Conservation (phyloP, 2,329 filamentous ascomycete species). For the Hymenoscyphus fructigenus region DNA sequence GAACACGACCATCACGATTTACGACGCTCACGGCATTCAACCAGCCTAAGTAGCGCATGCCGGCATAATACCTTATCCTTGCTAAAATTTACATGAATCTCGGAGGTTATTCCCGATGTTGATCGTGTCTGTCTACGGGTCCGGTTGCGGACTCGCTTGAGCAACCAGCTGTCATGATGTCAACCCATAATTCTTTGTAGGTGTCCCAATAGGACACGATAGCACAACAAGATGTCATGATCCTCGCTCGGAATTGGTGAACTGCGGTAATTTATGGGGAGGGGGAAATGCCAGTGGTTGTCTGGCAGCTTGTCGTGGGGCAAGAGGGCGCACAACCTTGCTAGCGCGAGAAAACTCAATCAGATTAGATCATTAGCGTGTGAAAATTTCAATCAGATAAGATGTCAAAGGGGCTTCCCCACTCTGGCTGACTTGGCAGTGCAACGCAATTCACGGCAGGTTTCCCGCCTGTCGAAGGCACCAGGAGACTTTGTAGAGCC, state of each 20-base stretch:
- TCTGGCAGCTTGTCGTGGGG: background rate
- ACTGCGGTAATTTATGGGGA: background rate
- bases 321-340: background rate
- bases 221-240: background rate
- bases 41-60: background rate
- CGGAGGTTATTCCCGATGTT: background rate
- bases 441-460: background rate
- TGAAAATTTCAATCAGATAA: constrained; percentile 5
- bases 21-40: background rate
- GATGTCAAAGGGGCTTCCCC: background rate
- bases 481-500: too few relatives aligned
- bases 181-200: too few relatives aligned
- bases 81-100: background rate
- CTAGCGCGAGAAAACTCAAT: background rate
- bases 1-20: background rate
- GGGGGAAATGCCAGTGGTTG: background rate
- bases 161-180: too few relatives aligned
- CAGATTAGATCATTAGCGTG: constrained; percentile 4
- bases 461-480: too few relatives aligned
- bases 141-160: background rate
- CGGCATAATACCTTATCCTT: background rate
- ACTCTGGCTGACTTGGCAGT: background rate
- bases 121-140: background rate
- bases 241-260: background rate
- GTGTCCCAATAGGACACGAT: background rate